Base-by-base conservation (phyloP, 2,329 filamentous ascomycete species). In the Chaetoscypha palmicola region DNA sequence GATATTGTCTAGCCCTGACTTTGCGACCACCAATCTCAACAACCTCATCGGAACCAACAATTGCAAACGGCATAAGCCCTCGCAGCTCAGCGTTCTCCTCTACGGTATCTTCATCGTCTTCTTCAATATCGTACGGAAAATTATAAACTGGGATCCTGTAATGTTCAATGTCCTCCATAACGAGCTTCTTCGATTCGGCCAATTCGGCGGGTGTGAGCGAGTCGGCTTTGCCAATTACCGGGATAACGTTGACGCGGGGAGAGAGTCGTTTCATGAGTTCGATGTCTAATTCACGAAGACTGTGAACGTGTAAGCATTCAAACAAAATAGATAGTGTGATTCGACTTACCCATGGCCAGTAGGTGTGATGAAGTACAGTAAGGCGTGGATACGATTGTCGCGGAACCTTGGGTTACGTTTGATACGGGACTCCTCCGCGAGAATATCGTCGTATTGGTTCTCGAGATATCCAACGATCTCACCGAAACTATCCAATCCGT, bases 361-460 rank as follows among this genome's bases (percentile, higher is more conserved):
- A 37, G 92, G 92, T 55, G 92, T 94, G 75, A 98, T 97, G 69
- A 98, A 98, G 78, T 98, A 98, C 61, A 98, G 83, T 66, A 98
- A 81, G 57, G 90, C 92, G 65, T 98, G 92, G 38, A 98, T 88
- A 73, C 92, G 87, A 74, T 98, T 97, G 73, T 98, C 92, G 64
- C 92, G 84, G 84, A 98, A 98, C 63, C 92, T 83, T 59, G 92
- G 92, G 75, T 98, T 98, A 89, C 92, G 92, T 86, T 98, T 98
- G 77, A 98, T 98, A 75, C 92, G 88, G 62, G 92, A 97, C 74
- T 98, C 92, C 73, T 97, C 91, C 51, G 92, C 91, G 60, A 98
- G 79, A 76, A 98, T 97, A 67, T 97, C 90, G 70, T 98, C 92
- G 70, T 97, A 97, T 80, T 98, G 91, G 72, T 91, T 82, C 77